Percentiles rank a stretch among this genome's conserved stretches.
phyloP scores from a whole-genome alignment of 495 filamentous ascomycete species.

The Trichoderma gamsii region DNA sequence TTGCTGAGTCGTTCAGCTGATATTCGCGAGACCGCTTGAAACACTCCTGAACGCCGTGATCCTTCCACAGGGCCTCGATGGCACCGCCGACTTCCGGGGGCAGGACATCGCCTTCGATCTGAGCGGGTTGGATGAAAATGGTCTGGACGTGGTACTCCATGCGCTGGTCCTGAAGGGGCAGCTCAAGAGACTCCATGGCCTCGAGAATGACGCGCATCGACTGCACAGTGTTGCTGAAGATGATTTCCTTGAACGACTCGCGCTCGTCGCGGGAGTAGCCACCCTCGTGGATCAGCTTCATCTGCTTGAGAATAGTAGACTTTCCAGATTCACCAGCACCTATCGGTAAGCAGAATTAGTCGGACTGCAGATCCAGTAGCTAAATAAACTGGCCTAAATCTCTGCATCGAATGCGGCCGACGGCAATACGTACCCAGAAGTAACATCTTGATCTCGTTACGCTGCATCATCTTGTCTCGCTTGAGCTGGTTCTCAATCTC shows the following conservation, averaged over 20 bases:
- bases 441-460: slow-evolving; percentile 99
- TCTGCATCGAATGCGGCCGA: not conserved
- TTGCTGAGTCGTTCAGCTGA: slow-evolving; percentile 93
- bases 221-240: slow-evolving; percentile 96
- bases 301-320: slow-evolving; percentile 98
- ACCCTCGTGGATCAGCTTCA: slow-evolving; percentile 85
- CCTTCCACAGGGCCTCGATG: slow-evolving; percentile 89
- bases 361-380: slow-evolving; percentile 1
- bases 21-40: slow-evolving; percentile 95
- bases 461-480: slow-evolving; percentile 88
- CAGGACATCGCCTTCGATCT: slow-evolving; percentile 92
- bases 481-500: slow-evolving; percentile 99
- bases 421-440: slow-evolving; percentile 68
- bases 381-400: not conserved
- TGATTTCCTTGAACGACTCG: slow-evolving; percentile 89
- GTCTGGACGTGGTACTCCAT: slow-evolving; percentile 93
- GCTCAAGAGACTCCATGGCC: slow-evolving; percentile 89
- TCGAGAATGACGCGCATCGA: slow-evolving; percentile 95
- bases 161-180: slow-evolving; percentile 78
- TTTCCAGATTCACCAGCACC: slow-evolving; percentile 99
- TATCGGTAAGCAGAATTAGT: slow-evolving; percentile 34
- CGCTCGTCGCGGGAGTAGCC: slow-evolving; percentile 74
- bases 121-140: slow-evolving; percentile 90
- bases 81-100: slow-evolving; percentile 91
- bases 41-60: slow-evolving; percentile 90